phyloP scores from a whole-genome alignment of 192 early-diverging fungal species.

The Lobosporangium transversale region DNA sequence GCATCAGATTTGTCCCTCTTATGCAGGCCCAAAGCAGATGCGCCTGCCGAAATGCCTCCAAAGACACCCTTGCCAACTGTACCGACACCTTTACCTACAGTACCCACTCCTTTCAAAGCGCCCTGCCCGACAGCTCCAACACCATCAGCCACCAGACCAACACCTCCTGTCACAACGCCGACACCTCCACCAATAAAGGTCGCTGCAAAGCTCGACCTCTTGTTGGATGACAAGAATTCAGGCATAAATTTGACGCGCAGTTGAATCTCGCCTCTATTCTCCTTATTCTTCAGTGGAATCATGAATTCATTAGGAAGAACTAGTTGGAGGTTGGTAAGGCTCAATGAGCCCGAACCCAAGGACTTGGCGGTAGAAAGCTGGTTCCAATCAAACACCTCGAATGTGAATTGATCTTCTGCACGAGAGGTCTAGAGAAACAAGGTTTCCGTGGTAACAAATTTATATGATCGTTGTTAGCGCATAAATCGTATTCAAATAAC shows the following conservation, averaged over 20 bases:
- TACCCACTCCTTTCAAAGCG: constrained; percentile 47
- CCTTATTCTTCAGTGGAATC: constrained; percentile 55
- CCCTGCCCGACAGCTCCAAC: constrained; percentile 30
- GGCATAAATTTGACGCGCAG: constrained; percentile 70
- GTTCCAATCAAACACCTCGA: constrained; percentile 85
- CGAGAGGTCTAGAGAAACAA: constrained; percentile 51
- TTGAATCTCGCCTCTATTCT: constrained; percentile 55
- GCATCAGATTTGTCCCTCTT: constrained; percentile 25
- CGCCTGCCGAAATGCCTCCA: constrained; percentile 38
- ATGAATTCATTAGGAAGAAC: constrained; percentile 56
- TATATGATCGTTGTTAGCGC: background rate
- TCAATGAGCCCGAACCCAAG: constrained; percentile 64
- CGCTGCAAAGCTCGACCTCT: constrained; percentile 54
- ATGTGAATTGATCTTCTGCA: constrained; percentile 61
- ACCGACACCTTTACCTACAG: constrained; percentile 35
- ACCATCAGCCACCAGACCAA: constrained; percentile 8
- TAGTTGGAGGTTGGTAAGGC: constrained; percentile 65
- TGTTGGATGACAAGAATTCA: constrained; percentile 32
- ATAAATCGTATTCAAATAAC: no score
- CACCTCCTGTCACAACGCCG: constrained; percentile 28
- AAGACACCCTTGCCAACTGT: constrained; percentile 52
- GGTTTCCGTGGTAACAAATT: background rate
- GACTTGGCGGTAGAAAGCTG: constrained; percentile 71
- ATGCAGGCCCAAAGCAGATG: constrained; percentile 28
- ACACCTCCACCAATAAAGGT: constrained; percentile 70